Evolutionary conservation across 257 asterid genomes (phyloP), one percentile per base, ranked within the genome.

Genomic region (Misopates orontium): DNA sequence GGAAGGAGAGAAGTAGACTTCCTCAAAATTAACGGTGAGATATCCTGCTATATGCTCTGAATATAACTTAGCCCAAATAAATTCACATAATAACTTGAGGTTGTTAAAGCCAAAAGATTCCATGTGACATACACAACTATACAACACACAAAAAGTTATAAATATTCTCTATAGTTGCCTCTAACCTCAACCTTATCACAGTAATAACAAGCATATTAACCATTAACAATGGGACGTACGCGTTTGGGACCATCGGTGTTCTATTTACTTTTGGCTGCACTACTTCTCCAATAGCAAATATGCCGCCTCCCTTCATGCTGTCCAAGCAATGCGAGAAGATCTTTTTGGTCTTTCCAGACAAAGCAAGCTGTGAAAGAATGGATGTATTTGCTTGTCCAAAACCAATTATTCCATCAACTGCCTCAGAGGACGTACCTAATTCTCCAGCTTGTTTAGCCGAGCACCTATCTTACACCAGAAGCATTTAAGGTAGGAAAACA

Each of bases 381-480:
- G 99, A 94, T 41, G 97, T 72, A 78, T 94, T 90, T 63, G 96
- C 86, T 83, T 94, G 96, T 75, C 99, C 99, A 67, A 94, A 88
- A 68, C 99, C 99, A 60, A 94, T 68, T 73, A 94, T 86, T 66
- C 99, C 99, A 79, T 90, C 99, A 77, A 94, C 96, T 55, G 97
- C 86, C 79, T 83, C 88, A 52, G 95, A 71, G 68, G 96, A 85
- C 49, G 96, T 83, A 65, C 88, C 95, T 59, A 91, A 76, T 78
- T 84, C 93, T 69, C 97, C 99, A 73, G 96, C 78, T 86, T 89
- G 98, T 69, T 73, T 78, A 62, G 88, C 75, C 36, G 96, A 88
- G 84, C 99, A 94, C 86, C 99, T 93, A 67, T 74, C 78, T 64
- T 77, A 50, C 70, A 77, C 67, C 64, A 75, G 18, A 58, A 75